Conservation (phyloP, 208 protist species). For the Crithidia sp. region DNA sequence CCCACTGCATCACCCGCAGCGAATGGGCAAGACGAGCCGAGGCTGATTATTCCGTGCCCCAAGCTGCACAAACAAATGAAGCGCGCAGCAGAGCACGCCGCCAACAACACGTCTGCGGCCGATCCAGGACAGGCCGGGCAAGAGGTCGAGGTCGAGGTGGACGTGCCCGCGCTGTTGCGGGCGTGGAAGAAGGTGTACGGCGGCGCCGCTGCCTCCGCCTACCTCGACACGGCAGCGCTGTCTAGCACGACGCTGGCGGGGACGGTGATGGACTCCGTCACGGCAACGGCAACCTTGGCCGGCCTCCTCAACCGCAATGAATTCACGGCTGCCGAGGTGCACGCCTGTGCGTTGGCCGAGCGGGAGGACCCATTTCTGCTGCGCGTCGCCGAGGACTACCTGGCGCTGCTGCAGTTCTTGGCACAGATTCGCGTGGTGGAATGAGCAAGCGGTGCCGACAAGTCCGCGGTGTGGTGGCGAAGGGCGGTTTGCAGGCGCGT, state of each 20-base stretch:
- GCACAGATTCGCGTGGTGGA: conserved; percentile 2
- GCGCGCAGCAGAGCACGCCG: no score
- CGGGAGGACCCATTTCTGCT: conserved; percentile 52
- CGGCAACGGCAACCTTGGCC: no score
- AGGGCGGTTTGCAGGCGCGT: background rate
- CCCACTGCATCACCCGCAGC: background rate
- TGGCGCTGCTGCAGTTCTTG: conserved; percentile 65
- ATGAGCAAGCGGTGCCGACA: background rate
- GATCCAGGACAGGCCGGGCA: background rate
- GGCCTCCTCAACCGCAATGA: no score
- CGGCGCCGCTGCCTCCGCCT: conserved; percentile 23
- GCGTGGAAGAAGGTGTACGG: conserved; percentile 42
- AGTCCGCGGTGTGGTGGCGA: background rate
- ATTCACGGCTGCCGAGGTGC: conserved; percentile 4
- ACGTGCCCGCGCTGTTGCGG: conserved; percentile 46
- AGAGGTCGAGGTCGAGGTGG: conserved; percentile 69
- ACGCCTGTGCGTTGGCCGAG: conserved; percentile 16
- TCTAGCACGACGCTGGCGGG: conserved; percentile 19
- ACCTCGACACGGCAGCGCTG: conserved; percentile 17
- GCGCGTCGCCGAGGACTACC: conserved; percentile 52
- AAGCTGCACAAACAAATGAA: no score
- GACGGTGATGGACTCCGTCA: background rate
- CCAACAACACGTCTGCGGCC: background rate
- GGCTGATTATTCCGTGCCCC: no score
- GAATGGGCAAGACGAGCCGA: no score